Evolutionary conservation across 2,329 filamentous ascomycete genomes (phyloP).

Genomic region (Penicillium sp.): DNA sequence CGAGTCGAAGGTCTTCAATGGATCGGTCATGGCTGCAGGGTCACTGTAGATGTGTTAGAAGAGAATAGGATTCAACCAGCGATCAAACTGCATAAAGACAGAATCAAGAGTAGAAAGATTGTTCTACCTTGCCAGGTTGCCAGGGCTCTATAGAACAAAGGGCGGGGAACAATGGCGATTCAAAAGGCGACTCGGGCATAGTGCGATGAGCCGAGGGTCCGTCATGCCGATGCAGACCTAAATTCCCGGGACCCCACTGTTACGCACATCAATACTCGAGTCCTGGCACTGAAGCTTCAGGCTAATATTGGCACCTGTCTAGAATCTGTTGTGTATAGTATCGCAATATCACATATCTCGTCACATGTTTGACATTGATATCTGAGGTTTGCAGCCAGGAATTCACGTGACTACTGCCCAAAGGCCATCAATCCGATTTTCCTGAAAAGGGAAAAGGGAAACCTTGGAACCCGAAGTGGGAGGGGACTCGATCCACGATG

Average conservation of each 20-base stretch:
- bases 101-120: not conserved
- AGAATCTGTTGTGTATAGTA: not conserved
- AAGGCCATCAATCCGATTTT: not conserved
- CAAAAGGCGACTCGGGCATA: conserved; percentile 15
- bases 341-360: not conserved
- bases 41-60: not conserved
- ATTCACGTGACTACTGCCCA: not conserved
- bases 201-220: conserved; percentile 11
- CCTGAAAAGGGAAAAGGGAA: not conserved
- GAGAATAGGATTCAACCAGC: not conserved
- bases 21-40: conserved; percentile 31
- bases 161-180: conserved; percentile 6
- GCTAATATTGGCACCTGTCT: not conserved
- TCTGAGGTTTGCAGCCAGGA: not conserved
- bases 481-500: not conserved
- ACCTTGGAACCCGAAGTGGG: not conserved
- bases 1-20: conserved; percentile 34
- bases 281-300: not conserved
- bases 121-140: not conserved
- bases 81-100: not conserved
- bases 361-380: not conserved
- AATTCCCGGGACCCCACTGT: not conserved
- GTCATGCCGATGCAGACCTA: not conserved
- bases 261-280: not conserved
- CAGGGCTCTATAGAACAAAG: not conserved